These are phyloP conservation scores for Serendipita sp. DNA, from an alignment of 768 basidiomycete genomes.

Conservation along the genomic window DNA sequence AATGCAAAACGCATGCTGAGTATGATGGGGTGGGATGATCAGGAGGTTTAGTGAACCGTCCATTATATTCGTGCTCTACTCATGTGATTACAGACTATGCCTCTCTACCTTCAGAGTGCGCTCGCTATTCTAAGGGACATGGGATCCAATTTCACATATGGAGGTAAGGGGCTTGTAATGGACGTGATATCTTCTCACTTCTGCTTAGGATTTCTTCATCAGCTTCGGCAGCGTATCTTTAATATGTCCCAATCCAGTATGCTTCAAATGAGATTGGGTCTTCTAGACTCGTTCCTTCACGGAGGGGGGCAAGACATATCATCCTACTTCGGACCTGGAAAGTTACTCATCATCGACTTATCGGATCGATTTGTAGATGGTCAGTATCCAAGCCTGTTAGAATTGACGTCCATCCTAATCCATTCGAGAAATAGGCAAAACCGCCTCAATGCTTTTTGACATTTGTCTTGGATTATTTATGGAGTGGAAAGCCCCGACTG, in stretches of 20 bases:
- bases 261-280: slow-evolving; percentile 44
- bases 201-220: slow-evolving; percentile 20
- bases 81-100: neutral
- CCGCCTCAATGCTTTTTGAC: slow-evolving; percentile 18
- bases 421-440: neutral
- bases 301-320: slow-evolving; percentile 15
- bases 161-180: slow-evolving; percentile 17
- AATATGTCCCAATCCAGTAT: slow-evolving; percentile 39
- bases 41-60: neutral
- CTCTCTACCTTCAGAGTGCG: slow-evolving; percentile 7
- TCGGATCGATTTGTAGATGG: slow-evolving; percentile 6
- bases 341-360: slow-evolving; percentile 6
- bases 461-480: slow-evolving; percentile 8
- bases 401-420: neutral
- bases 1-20: slow-evolving; percentile 57
- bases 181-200: slow-evolving; percentile 12
- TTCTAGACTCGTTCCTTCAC: slow-evolving; percentile 40
- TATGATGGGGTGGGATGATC: slow-evolving; percentile 47
- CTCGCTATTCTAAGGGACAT: slow-evolving; percentile 43
- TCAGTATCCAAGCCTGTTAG: neutral
- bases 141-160: slow-evolving; percentile 31
- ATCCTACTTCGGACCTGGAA: neutral
- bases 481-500: neutral
- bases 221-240: slow-evolving; percentile 31
- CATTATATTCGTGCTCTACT: neutral